Evolutionary conservation across 805 yeast species (phyloP).

Genomic region (Yamadazyma kitorensis): DNA sequence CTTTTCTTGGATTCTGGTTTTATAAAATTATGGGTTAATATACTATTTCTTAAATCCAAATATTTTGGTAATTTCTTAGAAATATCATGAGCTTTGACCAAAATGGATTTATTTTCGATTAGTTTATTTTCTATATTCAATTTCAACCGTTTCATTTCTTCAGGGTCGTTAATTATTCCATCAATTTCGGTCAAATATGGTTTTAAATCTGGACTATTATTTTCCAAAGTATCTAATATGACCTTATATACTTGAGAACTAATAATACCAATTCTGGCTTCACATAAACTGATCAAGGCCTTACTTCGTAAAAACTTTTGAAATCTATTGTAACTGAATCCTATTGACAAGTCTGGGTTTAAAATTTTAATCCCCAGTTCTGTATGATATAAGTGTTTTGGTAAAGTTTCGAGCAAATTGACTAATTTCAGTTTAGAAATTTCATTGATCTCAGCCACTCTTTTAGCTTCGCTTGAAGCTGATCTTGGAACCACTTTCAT

Average conservation of each 20-base stretch:
- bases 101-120: constrained; percentile 35
- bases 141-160: constrained; percentile 26
- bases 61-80: constrained; percentile 35
- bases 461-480: constrained; percentile 38
- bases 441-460: constrained; percentile 59
- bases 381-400: constrained; percentile 23
- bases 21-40: constrained; percentile 39
- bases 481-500: constrained; percentile 34
- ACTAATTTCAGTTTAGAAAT: constrained; percentile 40
- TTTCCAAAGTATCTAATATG: constrained; percentile 59
- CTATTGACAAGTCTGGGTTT: constrained; percentile 48
- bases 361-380: constrained; percentile 41
- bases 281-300: constrained; percentile 61
- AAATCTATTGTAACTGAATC: constrained; percentile 64
- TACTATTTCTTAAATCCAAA: constrained; percentile 45
- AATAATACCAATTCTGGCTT: constrained; percentile 66
- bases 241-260: constrained; percentile 62
- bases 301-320: constrained; percentile 62
- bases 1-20: constrained; percentile 29
- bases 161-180: constrained; percentile 53
- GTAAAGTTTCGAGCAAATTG: constrained; percentile 28
- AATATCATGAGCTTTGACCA: constrained; percentile 32
- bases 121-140: constrained; percentile 30
- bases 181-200: constrained; percentile 43
- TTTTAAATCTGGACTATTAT: constrained; percentile 41